Base-by-base conservation (phyloP, 2,329 filamentous ascomycete species). In the Phyllosticta citriasiana region DNA sequence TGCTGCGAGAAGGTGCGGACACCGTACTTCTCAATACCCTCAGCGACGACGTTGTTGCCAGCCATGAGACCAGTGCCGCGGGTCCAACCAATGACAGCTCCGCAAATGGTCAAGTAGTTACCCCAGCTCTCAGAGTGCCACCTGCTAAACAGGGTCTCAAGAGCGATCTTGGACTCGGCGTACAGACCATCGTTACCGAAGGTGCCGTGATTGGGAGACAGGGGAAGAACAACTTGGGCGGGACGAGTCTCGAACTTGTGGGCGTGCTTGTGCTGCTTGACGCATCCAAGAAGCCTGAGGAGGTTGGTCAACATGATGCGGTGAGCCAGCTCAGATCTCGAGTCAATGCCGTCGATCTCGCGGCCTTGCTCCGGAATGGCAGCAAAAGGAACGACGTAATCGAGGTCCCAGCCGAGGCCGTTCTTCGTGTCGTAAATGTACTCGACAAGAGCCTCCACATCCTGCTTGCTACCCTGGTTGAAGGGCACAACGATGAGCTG, bases 241-340 rank as follows among this genome's bases (percentile, higher is more conserved):
- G 94, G 94, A 50, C 94, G 89, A 35, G 94, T 99, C 79, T 96
- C 91, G 70, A 94, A 96, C 62, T 89, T 91, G 67, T 89, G 86
- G 66, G 88, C 83, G 27, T 87, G 82, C 82, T 99, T 99, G 75
- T 97, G 89, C 5, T 86, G 78, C 83, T 97, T 99, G 77, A 99
- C 88, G 65, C 80, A 85, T 68, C 94, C 94, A 60, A 99, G 82
- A 63, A 99, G 87, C 67, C 94, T 91, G 65, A 97, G 80, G 9
- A 99, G 82, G 76, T 99, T 99, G 70, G 94, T 99, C 74, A 99
- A 81, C 94, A 99, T 97, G 79, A 99, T 97, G 66, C 94, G 90
- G 76, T 99, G 94, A 67, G 94, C 94, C 65, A 99, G 86, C 79
- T 99, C 94, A 14, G 94, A 97, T 77, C 94, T 96, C 65, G 92